These are phyloP conservation scores for Skeletonema tropicum DNA, from an alignment of 108 stramenopile genomes.

Conservation along the genomic window DNA sequence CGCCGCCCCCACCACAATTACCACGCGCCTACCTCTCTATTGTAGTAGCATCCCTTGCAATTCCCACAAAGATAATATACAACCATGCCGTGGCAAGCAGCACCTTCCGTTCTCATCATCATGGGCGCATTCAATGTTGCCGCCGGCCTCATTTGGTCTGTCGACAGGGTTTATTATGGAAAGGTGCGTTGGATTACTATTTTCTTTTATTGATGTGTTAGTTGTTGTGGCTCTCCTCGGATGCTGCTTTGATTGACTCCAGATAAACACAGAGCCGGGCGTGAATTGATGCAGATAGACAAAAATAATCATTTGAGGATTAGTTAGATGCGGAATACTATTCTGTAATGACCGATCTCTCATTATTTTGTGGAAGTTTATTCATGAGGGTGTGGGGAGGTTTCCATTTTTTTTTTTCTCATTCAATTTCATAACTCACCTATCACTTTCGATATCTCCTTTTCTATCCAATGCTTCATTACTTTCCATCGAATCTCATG, in stretches of 20 bases:
- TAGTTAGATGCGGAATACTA: no score
- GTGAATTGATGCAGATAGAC: no score
- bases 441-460: background rate
- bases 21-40: no score
- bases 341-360: no score
- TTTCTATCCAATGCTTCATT: background rate
- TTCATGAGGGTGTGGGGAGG: no score
- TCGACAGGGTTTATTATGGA: conserved; percentile 63
- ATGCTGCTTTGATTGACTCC: no score
- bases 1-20: no score
- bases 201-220: background rate
- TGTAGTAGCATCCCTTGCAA: no score
- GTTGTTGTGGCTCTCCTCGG: no score
- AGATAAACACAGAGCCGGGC: no score
- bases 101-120: conserved; percentile 75
- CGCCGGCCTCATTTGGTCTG: conserved; percentile 62
- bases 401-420: background rate
- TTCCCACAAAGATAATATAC: no score
- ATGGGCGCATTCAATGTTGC: conserved; percentile 77
- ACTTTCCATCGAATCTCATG: background rate
- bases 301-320: background rate
- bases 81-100: conserved; percentile 83
- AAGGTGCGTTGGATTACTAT: conserved; percentile 48
- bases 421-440: background rate
- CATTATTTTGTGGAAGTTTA: no score